Conservation (phyloP, 2,329 filamentous ascomycete species). For the Cordyceps militaris region DNA sequence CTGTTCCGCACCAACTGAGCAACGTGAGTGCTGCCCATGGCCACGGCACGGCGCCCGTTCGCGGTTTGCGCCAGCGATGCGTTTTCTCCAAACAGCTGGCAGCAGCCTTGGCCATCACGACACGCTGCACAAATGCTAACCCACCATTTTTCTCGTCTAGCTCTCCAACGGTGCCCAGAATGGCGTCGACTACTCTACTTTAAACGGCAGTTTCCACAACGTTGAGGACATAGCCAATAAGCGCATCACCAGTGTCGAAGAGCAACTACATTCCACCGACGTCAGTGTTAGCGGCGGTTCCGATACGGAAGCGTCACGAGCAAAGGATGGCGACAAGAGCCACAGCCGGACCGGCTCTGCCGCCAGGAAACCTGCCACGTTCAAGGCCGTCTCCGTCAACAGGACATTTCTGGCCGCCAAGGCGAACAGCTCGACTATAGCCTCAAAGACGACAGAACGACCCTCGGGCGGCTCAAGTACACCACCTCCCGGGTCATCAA, state of each 20-base stretch:
- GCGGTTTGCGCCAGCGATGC: slow-evolving; percentile 5
- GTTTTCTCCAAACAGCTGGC: slow-evolving; percentile 8
- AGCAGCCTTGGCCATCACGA: background rate
- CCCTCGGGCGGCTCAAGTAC: slow-evolving; percentile 39
- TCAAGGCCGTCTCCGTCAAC: slow-evolving; percentile 81
- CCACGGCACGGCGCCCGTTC: background rate
- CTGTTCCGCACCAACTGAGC: slow-evolving; percentile 39
- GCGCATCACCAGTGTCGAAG: slow-evolving; percentile 50
- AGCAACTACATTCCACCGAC: slow-evolving; percentile 54
- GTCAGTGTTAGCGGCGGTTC: slow-evolving; percentile 68
- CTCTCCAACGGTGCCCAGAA: slow-evolving; percentile 35
- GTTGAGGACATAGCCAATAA: slow-evolving; percentile 49
- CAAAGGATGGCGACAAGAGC: slow-evolving; percentile 50
- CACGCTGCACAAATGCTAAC: background rate
- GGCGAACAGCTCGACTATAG: slow-evolving; percentile 35
- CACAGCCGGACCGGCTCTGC: slow-evolving; percentile 53
- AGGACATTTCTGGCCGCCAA: slow-evolving; percentile 78
- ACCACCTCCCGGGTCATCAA: slow-evolving; percentile 38
- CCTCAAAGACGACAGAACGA: slow-evolving; percentile 47
- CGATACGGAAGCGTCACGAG: slow-evolving; percentile 65
- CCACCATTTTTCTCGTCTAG: background rate
- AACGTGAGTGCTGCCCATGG: slow-evolving; percentile 31
- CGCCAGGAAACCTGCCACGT: slow-evolving; percentile 67
- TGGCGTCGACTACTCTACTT: slow-evolving; percentile 37
- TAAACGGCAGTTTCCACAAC: slow-evolving; percentile 43